These are phyloP conservation scores for Crithidia fasciculata DNA, from an alignment of 208 protist species.

Conservation along the genomic window DNA sequence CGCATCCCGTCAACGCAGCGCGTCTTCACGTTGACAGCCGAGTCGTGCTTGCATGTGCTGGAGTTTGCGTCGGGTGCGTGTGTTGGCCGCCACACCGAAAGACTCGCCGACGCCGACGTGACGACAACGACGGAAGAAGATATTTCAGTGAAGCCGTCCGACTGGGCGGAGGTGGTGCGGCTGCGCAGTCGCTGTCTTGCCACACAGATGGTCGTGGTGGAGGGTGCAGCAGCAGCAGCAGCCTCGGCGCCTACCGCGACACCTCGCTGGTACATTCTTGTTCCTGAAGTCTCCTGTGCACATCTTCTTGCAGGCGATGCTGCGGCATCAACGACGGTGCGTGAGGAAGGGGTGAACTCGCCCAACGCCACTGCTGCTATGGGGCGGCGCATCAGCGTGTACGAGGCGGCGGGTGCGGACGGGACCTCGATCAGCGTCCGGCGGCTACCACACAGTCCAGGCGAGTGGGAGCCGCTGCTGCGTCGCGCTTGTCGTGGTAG, in stretches of 20 bases:
- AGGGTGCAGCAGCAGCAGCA: neutral
- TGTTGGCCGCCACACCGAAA: conserved; percentile 22
- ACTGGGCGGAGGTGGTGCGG: conserved; percentile 21
- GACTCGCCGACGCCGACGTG: neutral
- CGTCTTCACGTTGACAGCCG: conserved; percentile 13
- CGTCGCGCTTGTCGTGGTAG: neutral
- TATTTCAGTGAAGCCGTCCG: neutral
- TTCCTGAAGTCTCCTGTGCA: conserved; percentile 31
- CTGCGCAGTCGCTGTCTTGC: conserved; percentile 31
- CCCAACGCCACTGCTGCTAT: neutral
- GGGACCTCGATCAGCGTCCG: neutral
- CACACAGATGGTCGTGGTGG: conserved; percentile 12
- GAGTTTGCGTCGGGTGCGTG: conserved; percentile 50
- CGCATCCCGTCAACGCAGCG: conserved; percentile 33
- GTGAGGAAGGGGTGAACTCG: neutral
- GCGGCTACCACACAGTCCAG: conserved; percentile 4
- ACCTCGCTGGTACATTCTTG: conserved; percentile 27
- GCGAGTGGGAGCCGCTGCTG: conserved; percentile 10
- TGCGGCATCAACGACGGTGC: neutral
- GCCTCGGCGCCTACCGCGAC: neutral
- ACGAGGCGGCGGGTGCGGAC: conserved; percentile 5
- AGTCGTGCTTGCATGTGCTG: conserved; percentile 47
- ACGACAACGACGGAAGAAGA: conserved; percentile 9
- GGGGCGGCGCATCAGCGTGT: conserved; percentile 31
- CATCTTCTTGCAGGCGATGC: conserved; percentile 24